Conservation (phyloP, 176 grass and related monocot genomes). For the Tillandsia fasciculata region DNA sequence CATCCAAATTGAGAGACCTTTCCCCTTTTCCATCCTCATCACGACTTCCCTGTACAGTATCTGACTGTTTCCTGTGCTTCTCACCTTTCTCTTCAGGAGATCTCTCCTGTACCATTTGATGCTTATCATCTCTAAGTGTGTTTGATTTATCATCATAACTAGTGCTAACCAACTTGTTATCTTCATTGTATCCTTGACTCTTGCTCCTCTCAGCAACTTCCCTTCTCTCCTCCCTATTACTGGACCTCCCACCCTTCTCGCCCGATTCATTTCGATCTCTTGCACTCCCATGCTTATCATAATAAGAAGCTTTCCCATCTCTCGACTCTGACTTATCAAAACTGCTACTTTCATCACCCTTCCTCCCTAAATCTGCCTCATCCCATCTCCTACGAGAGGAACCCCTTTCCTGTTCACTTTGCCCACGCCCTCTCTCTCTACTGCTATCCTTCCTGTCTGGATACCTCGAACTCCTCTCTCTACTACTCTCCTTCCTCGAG, state of each 20-base stretch:
- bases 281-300: constrained; percentile 24
- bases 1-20: constrained; percentile 25
- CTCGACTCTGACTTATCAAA: constrained; percentile 26
- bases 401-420: constrained; percentile 23
- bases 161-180: constrained; percentile 7
- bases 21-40: constrained; percentile 20
- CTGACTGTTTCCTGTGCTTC: constrained; percentile 16
- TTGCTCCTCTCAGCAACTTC: constrained; percentile 17
- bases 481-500: constrained; percentile 25
- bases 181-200: constrained; percentile 12
- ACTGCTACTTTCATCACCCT: constrained; percentile 26
- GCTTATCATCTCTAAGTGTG: constrained; percentile 12
- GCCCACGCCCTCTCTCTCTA: constrained; percentile 31
- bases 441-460: constrained; percentile 37
- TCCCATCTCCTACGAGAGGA: constrained; percentile 30
- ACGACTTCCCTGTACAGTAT: constrained; percentile 2
- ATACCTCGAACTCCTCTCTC: constrained; percentile 1
- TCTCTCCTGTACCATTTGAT: neutral
- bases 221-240: constrained; percentile 22
- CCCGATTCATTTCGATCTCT: constrained; percentile 23
- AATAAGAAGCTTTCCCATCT: constrained; percentile 21
- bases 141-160: constrained; percentile 23
- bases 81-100: constrained; percentile 8
- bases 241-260: constrained; percentile 22
- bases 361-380: constrained; percentile 16